Evolutionary conservation across 2,329 filamentous ascomycete genomes (phyloP).

Genomic region (Xylariaceae sp.): DNA sequence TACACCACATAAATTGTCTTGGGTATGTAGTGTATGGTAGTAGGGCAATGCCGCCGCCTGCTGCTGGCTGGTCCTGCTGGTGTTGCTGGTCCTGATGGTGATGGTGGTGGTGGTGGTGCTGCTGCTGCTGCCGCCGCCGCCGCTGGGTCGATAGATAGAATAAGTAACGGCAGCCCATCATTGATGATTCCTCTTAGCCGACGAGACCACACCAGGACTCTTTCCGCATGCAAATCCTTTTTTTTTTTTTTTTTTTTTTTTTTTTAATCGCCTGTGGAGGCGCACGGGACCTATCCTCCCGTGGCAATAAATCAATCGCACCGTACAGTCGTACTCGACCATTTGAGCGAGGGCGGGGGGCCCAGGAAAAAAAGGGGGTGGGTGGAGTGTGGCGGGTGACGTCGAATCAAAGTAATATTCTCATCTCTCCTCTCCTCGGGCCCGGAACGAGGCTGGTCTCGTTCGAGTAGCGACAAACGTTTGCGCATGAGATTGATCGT

Average conservation of each 20-base stretch:
- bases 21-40: too few species aligned
- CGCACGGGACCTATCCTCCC: conserved; percentile 3
- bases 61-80: neutral
- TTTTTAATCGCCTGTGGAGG: neutral
- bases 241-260: too few species aligned
- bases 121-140: too few species aligned
- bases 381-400: neutral
- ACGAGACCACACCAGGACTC: neutral
- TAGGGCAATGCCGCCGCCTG: neutral
- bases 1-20: neutral
- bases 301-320: conserved; percentile 6
- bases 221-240: neutral
- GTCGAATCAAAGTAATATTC: neutral
- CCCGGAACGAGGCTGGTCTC: neutral
- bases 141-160: neutral
- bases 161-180: neutral
- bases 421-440: neutral
- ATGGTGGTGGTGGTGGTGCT: too few species aligned
- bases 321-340: conserved; percentile 1
- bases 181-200: neutral
- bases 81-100: too few species aligned
- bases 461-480: neutral
- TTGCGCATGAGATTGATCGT: neutral
- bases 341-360: neutral
- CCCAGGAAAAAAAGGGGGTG: neutral